Evolutionary conservation across 805 yeast genomes (phyloP).

Genomic region (Zygosaccharomyces lentus): DNA sequence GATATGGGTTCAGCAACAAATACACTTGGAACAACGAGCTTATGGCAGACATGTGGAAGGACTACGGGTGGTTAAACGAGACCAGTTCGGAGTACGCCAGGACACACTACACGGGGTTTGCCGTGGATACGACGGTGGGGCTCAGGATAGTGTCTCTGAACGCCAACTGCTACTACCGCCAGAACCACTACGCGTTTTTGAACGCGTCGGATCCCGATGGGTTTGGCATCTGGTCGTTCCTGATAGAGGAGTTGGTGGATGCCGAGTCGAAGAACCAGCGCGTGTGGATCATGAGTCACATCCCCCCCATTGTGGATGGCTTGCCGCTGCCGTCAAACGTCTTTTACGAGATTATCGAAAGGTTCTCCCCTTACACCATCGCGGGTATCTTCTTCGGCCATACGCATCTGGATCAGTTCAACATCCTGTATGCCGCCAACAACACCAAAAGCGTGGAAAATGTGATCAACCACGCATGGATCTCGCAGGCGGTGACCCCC

Average conservation of each 20-base stretch:
- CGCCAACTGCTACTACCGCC: constrained; percentile 63
- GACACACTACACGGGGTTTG: constrained; percentile 58
- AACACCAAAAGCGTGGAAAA: constrained; percentile 40
- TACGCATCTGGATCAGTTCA: constrained; percentile 66
- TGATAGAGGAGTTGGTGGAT: constrained; percentile 57
- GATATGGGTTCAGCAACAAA: constrained; percentile 42
- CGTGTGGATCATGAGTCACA: constrained; percentile 72
- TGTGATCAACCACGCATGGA: constrained; percentile 57
- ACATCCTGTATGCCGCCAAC: constrained; percentile 49
- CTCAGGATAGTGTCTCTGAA: constrained; percentile 59
- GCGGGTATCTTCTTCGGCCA: constrained; percentile 70
- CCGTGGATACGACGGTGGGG: constrained; percentile 52
- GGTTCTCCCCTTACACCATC: constrained; percentile 65
- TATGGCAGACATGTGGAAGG: constrained; percentile 47
- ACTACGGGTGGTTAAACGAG: constrained; percentile 43
- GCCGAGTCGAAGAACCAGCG: constrained; percentile 54
- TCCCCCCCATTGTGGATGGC: constrained; percentile 58
- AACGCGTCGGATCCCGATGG: constrained; percentile 52
- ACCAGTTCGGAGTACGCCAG: constrained; percentile 35
- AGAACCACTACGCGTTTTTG: constrained; percentile 55
- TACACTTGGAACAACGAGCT: constrained; percentile 47
- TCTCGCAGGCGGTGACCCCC: constrained; percentile 65
- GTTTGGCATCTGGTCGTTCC: constrained; percentile 59
- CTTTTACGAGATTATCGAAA: constrained; percentile 53
- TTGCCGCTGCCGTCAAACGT: constrained; percentile 58